Conservation (phyloP, 495 filamentous ascomycete species). For the Hypoxylon lenormandii region DNA sequence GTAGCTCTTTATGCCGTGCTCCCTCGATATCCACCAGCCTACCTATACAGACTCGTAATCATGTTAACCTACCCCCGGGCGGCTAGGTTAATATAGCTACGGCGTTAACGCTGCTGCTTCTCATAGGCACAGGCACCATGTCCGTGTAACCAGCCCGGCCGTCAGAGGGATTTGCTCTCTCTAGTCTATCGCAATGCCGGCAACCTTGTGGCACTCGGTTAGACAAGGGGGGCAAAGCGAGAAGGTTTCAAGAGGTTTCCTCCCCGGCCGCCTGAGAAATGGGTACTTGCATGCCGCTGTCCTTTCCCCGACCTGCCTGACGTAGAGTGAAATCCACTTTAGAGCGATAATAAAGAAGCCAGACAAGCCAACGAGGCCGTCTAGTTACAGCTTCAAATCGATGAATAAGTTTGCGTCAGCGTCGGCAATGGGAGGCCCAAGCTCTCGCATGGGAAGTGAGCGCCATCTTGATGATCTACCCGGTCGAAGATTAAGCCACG, state of each 20-base stretch:
- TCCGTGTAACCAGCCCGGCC: constrained; percentile 26
- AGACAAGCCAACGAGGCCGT: constrained; percentile 29
- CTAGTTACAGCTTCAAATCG: constrained; percentile 14
- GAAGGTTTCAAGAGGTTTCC: constrained; percentile 7
- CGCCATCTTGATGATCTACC: constrained; percentile 34
- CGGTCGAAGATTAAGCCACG: constrained; percentile 44
- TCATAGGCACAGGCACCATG: constrained; percentile 12
- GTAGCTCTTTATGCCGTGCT: constrained; percentile 21
- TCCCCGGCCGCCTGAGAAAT: constrained; percentile 19
- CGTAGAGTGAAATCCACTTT: constrained; percentile 34
- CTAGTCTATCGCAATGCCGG: constrained; percentile 25
- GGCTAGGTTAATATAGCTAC: constrained; percentile 20
- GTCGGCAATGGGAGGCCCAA: constrained; percentile 11
- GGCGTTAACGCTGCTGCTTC: constrained; percentile 18
- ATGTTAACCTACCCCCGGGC: constrained; percentile 13
- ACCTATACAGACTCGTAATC: constrained; percentile 14
- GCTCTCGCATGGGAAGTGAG: constrained; percentile 16
- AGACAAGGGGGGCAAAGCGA: constrained; percentile 20
- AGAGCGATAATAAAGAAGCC: constrained; percentile 20
- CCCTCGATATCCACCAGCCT: constrained; percentile 31
- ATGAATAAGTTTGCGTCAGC: constrained; percentile 2
- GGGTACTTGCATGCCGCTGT: constrained; percentile 26
- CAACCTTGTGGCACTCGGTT: constrained; percentile 29
- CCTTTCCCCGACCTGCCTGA: constrained; percentile 22
- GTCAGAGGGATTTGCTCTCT: constrained; percentile 15